Base-by-base conservation (phyloP, 139 green algal genomes). In the Volvox africanus region DNA sequence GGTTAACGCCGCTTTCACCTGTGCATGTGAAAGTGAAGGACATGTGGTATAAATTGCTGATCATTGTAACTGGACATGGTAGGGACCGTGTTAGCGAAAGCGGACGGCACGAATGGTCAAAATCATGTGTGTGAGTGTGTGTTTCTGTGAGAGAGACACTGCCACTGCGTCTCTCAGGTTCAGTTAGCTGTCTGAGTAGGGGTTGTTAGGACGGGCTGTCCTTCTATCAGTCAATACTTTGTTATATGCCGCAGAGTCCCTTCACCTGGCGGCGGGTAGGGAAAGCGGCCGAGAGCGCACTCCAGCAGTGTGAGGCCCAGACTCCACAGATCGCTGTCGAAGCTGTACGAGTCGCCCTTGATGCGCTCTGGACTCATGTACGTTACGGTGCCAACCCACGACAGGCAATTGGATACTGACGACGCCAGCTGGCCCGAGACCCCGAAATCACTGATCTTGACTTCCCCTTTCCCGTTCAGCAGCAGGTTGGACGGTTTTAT, bases 361-460 rank as follows among this genome's bases (percentile, higher is more conserved):
- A 99, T 99, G 80, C 98, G 96, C 94, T 99, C 98, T 0, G 98
- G 98, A 1, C 93, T 97, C 98, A 99, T 99, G 94, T 99, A 99
- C 0, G 98, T 99, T 13, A 99, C 98, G 0, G 98, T 99, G 71
- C 98, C 98, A 33, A 93, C 92, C 92, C 92, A 94, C 77, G 86
- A 92, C 61, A 95, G 91, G 93, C 93, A 95, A 81, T 95, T 95
- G 87, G 92, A 92, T 16, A 94, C 92, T 9, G 82, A 91, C 67
- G 62, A 91, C 30, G 91, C 90, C 30, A 95, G 93, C 94, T 96
- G 94, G 62, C 93, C 94, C 75, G 80, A 92, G 26, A 97, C 94
- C 19, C 95, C 95, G 92, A 97, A 97, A 91, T 97, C 95, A 33
- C 81, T 91, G 90, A 97, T 96, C 93, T 97, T 97, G 30, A 97